Conservation (phyloP, 1,284 basidiomycete genomes). For the Ganoderma multipileum region DNA sequence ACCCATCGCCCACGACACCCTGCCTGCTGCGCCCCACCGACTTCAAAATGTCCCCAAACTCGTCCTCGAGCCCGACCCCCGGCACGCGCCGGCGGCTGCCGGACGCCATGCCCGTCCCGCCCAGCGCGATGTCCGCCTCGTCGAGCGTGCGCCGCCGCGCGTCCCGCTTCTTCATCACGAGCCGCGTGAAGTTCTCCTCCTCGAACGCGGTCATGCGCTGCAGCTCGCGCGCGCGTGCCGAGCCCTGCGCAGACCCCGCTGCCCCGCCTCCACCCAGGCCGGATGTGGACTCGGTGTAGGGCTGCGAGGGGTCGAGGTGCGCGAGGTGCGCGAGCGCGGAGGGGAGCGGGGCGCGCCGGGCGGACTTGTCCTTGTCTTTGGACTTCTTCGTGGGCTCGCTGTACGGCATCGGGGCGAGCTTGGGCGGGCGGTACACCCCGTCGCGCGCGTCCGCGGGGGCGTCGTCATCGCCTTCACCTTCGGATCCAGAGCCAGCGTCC, state of each 20-base stretch:
- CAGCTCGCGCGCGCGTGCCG: conserved; percentile 79
- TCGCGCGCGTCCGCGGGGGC: conserved; percentile 35
- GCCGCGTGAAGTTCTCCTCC: conserved; percentile 94
- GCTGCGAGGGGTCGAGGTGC: conserved; percentile 67
- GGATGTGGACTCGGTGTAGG: conserved; percentile 77
- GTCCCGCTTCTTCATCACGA: conserved; percentile 94
- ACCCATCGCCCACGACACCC: conserved; percentile 66
- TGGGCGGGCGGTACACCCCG: conserved; percentile 90
- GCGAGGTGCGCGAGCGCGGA: conserved; percentile 76
- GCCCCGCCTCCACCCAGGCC: conserved; percentile 69
- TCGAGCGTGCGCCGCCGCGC: conserved; percentile 80
- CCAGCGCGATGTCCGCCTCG: conserved; percentile 93
- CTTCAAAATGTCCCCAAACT: conserved; percentile 83
- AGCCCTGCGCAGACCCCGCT: conserved; percentile 57
- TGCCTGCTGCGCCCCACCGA: conserved; percentile 54
- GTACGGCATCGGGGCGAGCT: conserved; percentile 93
- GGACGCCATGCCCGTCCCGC: conserved; percentile 60
- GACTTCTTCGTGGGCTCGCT: conserved; percentile 53
- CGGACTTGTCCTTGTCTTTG: conserved; percentile 52
- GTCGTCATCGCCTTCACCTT: conserved; percentile 44
- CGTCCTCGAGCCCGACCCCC: conserved; percentile 83
- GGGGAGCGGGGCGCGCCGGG: conserved; percentile 61
- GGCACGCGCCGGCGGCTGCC: conserved; percentile 61
- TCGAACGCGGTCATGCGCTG: conserved; percentile 91
- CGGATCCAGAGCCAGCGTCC: conserved; percentile 43